A percentile compares a stretch with the other conserved stretches of the same genome.
These are phyloP conservation scores for Sutorius eximius DNA, from an alignment of 1,284 basidiomycete genomes.

Conservation along the genomic window DNA sequence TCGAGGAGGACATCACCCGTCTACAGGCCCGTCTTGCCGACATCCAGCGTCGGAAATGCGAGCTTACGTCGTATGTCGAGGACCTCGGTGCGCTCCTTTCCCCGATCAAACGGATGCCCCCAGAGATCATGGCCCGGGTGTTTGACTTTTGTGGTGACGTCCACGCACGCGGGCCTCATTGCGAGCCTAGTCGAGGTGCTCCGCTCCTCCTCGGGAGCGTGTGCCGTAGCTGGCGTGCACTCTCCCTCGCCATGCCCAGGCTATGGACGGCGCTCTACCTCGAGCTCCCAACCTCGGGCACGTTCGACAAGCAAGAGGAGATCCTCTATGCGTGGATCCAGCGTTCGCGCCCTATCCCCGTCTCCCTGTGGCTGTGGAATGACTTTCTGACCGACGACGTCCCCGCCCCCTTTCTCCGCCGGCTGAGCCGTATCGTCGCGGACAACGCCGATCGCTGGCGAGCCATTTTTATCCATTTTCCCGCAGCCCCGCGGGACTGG, in stretches of 20 bases:
- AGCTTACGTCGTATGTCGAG: conserved; percentile 31
- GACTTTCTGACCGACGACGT: conserved; percentile 35
- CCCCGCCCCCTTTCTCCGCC: conserved; percentile 27
- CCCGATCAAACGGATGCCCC: conserved; percentile 34
- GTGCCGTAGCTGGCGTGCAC: conserved; percentile 30
- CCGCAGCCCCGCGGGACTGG: conserved; percentile 29
- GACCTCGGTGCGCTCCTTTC: conserved; percentile 34
- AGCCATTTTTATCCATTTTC: conserved; percentile 32
- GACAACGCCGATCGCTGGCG: conserved; percentile 32
- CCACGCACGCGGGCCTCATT: conserved; percentile 28
- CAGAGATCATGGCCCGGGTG: conserved; percentile 35
- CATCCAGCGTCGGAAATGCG: conserved; percentile 29
- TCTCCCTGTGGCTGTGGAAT: conserved; percentile 32
- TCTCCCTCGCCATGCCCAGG: conserved; percentile 31
- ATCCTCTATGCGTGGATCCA: conserved; percentile 30
- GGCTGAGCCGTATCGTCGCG: conserved; percentile 16
- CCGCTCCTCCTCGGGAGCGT: conserved; percentile 30
- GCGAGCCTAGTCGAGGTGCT: conserved; percentile 31
- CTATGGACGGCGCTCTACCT: conserved; percentile 35
- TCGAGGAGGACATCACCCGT: conserved; percentile 28
- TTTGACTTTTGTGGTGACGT: conserved; percentile 35
- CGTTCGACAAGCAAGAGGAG: conserved; percentile 25
- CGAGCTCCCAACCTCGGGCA: conserved; percentile 28
- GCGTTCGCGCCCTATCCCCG: conserved; percentile 26
- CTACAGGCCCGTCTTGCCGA: conserved; percentile 32